Evolutionary conservation across 179 eudicot species (phyloP).

Genomic region (Beta lomatogona): DNA sequence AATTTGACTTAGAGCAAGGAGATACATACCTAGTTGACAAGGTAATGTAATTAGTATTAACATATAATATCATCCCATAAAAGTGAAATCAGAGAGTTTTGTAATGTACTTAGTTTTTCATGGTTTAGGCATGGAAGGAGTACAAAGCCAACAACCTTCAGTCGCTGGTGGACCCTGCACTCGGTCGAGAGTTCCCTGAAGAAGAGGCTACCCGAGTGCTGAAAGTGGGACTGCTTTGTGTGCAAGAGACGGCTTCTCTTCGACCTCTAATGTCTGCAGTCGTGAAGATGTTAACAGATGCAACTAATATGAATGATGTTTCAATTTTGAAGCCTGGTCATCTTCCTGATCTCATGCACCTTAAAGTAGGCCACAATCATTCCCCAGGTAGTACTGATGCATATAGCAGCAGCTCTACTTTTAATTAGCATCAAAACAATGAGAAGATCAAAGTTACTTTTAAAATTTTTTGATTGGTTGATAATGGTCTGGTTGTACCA

Average conservation of each 20-base stretch:
- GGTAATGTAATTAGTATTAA: constrained; percentile 34
- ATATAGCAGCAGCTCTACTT: constrained; percentile 15
- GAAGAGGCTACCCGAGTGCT: constrained; percentile 46
- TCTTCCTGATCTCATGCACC: constrained; percentile 51
- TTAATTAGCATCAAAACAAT: background rate
- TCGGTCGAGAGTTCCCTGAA: constrained; percentile 39
- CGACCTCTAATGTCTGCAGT: constrained; percentile 60
- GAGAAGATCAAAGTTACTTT: no score
- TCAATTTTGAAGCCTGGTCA: constrained; percentile 51
- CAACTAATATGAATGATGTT: constrained; percentile 16
- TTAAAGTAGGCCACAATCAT: constrained; percentile 34
- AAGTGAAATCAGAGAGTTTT: background rate
- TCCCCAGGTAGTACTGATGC: constrained; percentile 6
- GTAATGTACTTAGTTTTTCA: background rate
- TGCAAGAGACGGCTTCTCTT: constrained; percentile 49
- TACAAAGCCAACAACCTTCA: constrained; percentile 42
- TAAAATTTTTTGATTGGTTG: no score
- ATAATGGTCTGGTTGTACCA: no score
- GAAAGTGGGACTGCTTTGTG: constrained; percentile 63
- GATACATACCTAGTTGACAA: constrained; percentile 62
- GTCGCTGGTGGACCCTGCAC: constrained; percentile 48
- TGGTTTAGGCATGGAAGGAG: constrained; percentile 58
- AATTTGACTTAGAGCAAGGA: constrained; percentile 47
- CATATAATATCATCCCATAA: background rate
- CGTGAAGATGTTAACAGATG: constrained; percentile 46